Evolutionary conservation across 2,329 filamentous ascomycete genomes (phyloP), one percentile per base, ranked within the genome.

Genomic region (Clonostachys byssicola): DNA sequence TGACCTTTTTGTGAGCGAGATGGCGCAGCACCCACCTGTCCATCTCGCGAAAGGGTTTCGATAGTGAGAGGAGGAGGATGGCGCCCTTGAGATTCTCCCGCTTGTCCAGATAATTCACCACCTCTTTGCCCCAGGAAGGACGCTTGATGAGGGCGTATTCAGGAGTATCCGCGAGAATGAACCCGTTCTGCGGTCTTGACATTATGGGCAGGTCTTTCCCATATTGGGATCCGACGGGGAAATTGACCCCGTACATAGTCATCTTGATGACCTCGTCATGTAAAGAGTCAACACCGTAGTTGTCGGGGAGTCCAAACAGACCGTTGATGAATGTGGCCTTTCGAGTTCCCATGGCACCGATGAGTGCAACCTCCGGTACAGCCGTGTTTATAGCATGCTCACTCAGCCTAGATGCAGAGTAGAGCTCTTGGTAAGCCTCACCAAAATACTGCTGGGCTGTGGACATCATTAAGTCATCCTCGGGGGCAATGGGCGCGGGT

Each of bases 311-410:
- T 34, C 84, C 84, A 3, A 85, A 80, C 34, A 95, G 77, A 16
- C 87, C 86, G 60, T 95, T 95, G 67, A 95, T 85, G 55, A 95
- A 87, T 14, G 89, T 89, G 2, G 89, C 94, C 64, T 95, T 95
- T 60, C 90, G 90, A 40, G 91, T 89, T 61, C 95, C 95, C 54
- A 89, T 91, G 57, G 92, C 90, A 40, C 90, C 90, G 35, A 95
- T 81, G 41, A 95, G 78, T 60, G 89, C 86, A 44, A 95, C 78
- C 53, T 83, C 80, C 42, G 80, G 80, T 5, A 74, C 64, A 51
- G 69, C 67, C 23, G 70, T 71, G 60, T 82, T 82, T 55, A 70
- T 59, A 34, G 68, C 69, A 49, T 82, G 68, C 56, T 77, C 58
- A 46, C 72, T 68, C 51, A 80, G 72, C 41, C 60, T 55, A 35